Evolutionary conservation across 352 stramenopile genomes (phyloP), one percentile per base, ranked within the genome.

Genomic region (Phytopythium mirpurense): DNA sequence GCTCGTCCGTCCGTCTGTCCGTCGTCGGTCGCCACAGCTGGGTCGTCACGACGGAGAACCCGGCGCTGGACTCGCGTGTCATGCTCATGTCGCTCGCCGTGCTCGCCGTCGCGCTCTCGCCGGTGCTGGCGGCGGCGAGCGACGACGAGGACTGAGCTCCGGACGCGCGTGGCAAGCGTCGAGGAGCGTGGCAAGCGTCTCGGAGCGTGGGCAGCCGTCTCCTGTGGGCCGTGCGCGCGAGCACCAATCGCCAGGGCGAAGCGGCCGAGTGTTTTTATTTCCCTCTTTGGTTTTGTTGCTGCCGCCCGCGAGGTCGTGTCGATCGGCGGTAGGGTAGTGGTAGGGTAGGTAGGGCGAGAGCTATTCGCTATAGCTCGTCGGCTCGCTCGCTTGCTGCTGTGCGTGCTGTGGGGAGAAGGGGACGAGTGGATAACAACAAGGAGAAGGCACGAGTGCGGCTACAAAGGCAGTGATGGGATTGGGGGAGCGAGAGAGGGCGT

Each of bases 71-170:
- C 29, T 84, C 74, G 18, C 81, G 81, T 38, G 78, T 89, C 31
- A 77, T 78, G 55, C 72, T 91, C 47, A 91, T 89, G 81, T 91
- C 78, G 27, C 51, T 80, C 37, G 75, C 81, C 31, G 67, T 80
- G 62, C 60, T 90, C 27, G 73, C 67, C 43, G 74, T 90, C 41
- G 69, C 79, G 44, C 59, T 90, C n/a, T 87, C 79, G 19, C 77
- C 79, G 15, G 69, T 73, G 62, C 71, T 76, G 27, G 85, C 74
- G 40, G 57, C 66, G 34, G 65, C 62, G 16, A 27, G 38, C 9
- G 67, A 83, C 34, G 68, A 86, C 41, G 79, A 88, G 35, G 73
- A 86, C 53, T 77, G 67, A 57, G 59, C 59, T 61, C 56, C 27
- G 21, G 48, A 53, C 42, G 23, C 38, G 2, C 16, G 38, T 10